Percentiles rank a stretch among this genome's conserved stretches.
Evolutionary conservation across 139 green algal genomes (phyloP).

Genomic region (Auxenochlorella pyrenoidosa): DNA sequence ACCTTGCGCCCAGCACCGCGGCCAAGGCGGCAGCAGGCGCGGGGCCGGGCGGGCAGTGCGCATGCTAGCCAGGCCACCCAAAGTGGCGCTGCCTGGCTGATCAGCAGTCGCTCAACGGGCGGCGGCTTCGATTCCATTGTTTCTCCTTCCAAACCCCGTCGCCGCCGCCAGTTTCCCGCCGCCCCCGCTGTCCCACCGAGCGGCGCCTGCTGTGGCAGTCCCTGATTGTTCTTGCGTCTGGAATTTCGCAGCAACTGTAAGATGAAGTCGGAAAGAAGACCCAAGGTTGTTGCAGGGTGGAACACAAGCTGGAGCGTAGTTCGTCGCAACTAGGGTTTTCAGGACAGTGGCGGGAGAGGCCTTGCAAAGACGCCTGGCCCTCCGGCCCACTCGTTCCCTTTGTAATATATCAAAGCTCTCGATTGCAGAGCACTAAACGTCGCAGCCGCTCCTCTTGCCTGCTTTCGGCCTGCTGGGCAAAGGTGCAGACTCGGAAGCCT

Average conservation of each 20-base stretch:
- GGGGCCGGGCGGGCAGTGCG: conserved; percentile 43
- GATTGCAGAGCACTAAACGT: no score
- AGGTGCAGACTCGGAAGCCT: no score
- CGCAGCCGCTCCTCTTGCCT: no score
- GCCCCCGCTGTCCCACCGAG: not conserved
- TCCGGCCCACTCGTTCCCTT: no score
- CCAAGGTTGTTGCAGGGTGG: no score
- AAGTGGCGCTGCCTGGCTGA: not conserved
- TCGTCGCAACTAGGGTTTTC: no score
- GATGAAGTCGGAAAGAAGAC: not conserved
- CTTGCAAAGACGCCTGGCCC: no score
- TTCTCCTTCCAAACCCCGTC: not conserved
- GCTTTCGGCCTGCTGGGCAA: no score
- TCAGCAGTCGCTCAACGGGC: not conserved
- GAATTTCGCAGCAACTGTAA: not conserved
- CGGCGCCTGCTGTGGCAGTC: not conserved
- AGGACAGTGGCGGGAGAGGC: no score
- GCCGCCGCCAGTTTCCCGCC: not conserved
- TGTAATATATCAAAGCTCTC: no score
- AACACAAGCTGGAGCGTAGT: no score
- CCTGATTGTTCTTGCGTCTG: not conserved
- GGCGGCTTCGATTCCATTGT: not conserved
- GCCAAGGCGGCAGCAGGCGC: conserved; percentile 26
- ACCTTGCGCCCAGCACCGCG: conserved; percentile 72
- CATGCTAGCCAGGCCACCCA: conserved; percentile 44